Evolutionary conservation across 495 filamentous ascomycete genomes (phyloP), one percentile per base, ranked within the genome.

Genomic region (Xylaria bambusicola): DNA sequence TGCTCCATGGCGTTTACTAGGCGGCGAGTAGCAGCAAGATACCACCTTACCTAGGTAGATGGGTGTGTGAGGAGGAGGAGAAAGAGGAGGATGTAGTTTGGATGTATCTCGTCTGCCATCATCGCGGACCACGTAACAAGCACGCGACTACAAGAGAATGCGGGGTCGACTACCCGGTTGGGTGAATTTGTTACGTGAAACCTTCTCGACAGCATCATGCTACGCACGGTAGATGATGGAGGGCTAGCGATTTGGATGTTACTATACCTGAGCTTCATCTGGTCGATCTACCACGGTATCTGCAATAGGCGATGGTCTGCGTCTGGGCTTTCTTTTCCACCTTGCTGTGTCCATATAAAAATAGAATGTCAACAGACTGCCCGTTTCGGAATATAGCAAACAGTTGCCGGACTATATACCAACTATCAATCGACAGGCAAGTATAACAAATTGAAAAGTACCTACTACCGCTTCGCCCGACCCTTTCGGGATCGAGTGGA

Each of bases 61-160:
- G 52, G 17, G 24, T n/a, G 3, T 6, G 4, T 17, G 40, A 20
- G 41, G 24, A 44, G 18, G 17, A 46, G 17, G 52, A 27, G 24
- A 17, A 31, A 24, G 49, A 60, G 27, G n/a, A n/a, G n/a, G n/a
- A n/a, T n/a, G 57, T 60, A 60, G 57, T 46, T 38, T 33, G 29
- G 48, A 53, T 26, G 57, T 60, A 60, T 53, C 12, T 53, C 38
- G 38, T 60, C 57, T 4, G 12, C 35, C 48, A 21, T 36, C 27
- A 31, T 53, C 57, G 57, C 40, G 40, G 48, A 29, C 33, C 20
- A 53, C 49, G 35, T 52, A n/a, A 60, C 57, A 60, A 60, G 48
- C 36, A 6, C 46, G 41, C 57, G 57, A 60, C 57, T n/a, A 15
- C 31, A 20, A 40, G 13, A 47, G 35, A 60, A 47, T 59, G 49